Base-by-base conservation (phyloP, 176 grass and related monocot species). In the Phoenix dactylifera region DNA sequence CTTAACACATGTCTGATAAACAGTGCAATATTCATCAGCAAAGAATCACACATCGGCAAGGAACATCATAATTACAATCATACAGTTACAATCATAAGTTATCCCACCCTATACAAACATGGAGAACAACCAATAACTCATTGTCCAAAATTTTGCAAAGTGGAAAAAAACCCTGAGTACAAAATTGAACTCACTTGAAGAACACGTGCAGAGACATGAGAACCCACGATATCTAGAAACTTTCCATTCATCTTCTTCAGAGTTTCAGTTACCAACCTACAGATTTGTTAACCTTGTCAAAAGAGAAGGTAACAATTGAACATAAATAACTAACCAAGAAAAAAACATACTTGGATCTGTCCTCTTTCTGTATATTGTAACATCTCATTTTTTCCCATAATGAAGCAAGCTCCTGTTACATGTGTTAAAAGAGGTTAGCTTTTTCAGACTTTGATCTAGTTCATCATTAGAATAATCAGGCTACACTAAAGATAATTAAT, bases 311-410 rank as follows among this genome's bases (percentile, higher is more conserved):
- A 25, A 60, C 6, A 24, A 69, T 30, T 57, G 22, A 9, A 24
- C 2, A 64, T 22, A 50, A 26, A 52, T 49, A 65, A 44, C 54
- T 58, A 4, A 26, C 30, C 10, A 50, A 58, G 20, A 39, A 1
- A 28, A 62, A 54, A 50, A 16, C 77, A 75, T 83, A 97, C 93
- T 92, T 85, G 49, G 93, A 83, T 67, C 87, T 82, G 51, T 88
- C 79, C 26, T 83, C 73, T 61, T 82, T 85, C 79, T 69, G 82
- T 4, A 85, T 72, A 57, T 77, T 64, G 14, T 76, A 81, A 5
- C 79, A 71, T 78, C 93, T 75, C 84, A 98, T 92, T 76, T 98
- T 98, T 76, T 98, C 93, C 87, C 93, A 98, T 17, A 98, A 73
- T 12, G 80, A 68, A 12, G 87, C 70, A 29, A 88, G 84, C 26